Conservation (phyloP, 139 green algal genomes). For the Raphidocelis subcapitata region DNA sequence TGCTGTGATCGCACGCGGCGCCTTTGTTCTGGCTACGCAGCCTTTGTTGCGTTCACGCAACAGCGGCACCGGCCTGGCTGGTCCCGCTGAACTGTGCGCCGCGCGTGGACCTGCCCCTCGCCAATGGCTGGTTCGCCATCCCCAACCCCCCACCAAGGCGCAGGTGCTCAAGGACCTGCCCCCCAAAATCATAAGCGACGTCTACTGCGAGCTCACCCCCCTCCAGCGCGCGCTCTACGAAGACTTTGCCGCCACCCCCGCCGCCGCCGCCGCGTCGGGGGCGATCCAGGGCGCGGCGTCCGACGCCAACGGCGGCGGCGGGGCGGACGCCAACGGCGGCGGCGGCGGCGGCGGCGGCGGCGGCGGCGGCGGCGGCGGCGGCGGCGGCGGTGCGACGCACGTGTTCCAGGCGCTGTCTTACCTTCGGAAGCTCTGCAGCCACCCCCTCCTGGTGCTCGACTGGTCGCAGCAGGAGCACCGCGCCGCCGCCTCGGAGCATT, state of each 20-base stretch:
- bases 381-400: slow-evolving; percentile 24
- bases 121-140: too few species aligned
- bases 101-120: too few species aligned
- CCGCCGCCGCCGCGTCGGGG: not conserved
- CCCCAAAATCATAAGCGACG: slow-evolving; percentile 94
- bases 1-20: too few species aligned
- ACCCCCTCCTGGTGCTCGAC: slow-evolving; percentile 90
- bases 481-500: too few species aligned
- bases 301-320: slow-evolving; percentile 26
- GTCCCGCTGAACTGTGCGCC: too few species aligned
- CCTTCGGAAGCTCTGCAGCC: slow-evolving; percentile 93
- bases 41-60: too few species aligned
- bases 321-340: slow-evolving; percentile 46
- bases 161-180: slow-evolving; percentile 92
- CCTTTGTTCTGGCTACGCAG: too few species aligned
- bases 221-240: slow-evolving; percentile 89
- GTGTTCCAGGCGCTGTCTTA: slow-evolving; percentile 85
- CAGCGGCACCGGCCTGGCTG: too few species aligned
- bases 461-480: slow-evolving; percentile 50
- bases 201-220: slow-evolving; percentile 79
- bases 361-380: not conserved
- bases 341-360: slow-evolving; percentile 6
- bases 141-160: slow-evolving; percentile 96
- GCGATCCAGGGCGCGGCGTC: too few species aligned
- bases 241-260: slow-evolving; percentile 59